Evolutionary conservation across 2,329 filamentous ascomycete genomes (phyloP).

Genomic region (Alternaria panax): DNA sequence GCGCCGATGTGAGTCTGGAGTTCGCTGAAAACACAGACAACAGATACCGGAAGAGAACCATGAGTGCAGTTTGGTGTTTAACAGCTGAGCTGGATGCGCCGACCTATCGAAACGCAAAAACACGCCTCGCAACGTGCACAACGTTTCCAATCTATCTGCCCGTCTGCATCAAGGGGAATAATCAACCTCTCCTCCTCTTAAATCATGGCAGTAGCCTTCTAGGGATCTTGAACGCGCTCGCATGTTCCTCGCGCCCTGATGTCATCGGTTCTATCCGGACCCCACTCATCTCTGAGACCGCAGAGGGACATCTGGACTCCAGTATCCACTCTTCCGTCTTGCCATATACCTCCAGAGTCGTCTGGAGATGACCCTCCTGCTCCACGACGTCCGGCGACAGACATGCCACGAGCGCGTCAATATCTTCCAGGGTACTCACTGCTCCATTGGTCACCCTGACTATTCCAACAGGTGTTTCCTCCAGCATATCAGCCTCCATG

Average conservation of each 20-base stretch:
- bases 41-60: not conserved
- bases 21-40: not conserved
- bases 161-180: not conserved
- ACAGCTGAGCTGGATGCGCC: not conserved
- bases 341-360: not conserved
- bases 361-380: not conserved
- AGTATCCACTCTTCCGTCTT: constrained; percentile 1
- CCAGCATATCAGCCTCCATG: constrained; percentile 61
- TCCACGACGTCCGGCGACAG: not conserved
- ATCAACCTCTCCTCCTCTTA: not conserved
- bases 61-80: not conserved
- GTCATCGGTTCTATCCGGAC: not conserved
- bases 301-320: not conserved
- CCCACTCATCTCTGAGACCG: not conserved
- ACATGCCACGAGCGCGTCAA: constrained; percentile 46
- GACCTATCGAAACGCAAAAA: not conserved
- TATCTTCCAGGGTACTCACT: constrained; percentile 65
- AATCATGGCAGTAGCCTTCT: not conserved
- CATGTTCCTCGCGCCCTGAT: not conserved
- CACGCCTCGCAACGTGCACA: not conserved
- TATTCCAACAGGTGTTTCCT: constrained; percentile 64
- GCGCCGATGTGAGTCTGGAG: not conserved
- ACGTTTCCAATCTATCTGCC: not conserved
- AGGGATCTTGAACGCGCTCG: not conserved
- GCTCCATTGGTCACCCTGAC: constrained; percentile 68